Percentiles rank a stretch among this genome's conserved stretches.
Evolutionary conservation across 345 rosid species (phyloP).

Genomic region (Corchorus olitorius): DNA sequence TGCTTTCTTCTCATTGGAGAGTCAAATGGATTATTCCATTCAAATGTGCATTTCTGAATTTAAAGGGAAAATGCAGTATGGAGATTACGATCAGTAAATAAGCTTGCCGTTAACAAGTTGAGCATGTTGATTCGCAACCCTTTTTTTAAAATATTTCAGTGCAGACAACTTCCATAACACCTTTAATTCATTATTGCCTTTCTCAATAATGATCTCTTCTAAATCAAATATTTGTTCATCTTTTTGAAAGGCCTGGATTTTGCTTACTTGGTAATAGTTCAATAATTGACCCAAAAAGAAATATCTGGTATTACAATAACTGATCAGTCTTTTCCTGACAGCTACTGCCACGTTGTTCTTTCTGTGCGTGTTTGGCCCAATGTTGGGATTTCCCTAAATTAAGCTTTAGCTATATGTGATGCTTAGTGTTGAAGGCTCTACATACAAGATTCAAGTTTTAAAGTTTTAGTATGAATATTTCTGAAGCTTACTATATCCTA

Average conservation of each 20-base stretch:
- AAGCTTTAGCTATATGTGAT: neutral
- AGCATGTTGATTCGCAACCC: constrained; percentile 8
- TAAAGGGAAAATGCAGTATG: neutral
- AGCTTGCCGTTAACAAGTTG: neutral
- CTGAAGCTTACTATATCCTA: constrained; percentile 12
- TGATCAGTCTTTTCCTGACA: constrained; percentile 26
- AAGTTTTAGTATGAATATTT: neutral
- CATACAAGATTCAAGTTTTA: neutral
- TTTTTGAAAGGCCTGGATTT: constrained; percentile 16
- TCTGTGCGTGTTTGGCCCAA: constrained; percentile 37
- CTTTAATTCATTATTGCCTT: neutral
- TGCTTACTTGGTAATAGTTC: constrained; percentile 35
- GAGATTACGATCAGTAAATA: neutral
- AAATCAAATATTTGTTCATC: constrained; percentile 11
- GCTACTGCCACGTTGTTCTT: constrained; percentile 34
- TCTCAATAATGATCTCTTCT: neutral
- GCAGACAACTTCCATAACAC: constrained; percentile 6
- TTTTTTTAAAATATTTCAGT: constrained; percentile 14
- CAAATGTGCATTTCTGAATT: neutral
- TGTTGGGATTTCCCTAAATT: constrained; percentile 19
- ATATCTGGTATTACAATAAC: constrained; percentile 34
- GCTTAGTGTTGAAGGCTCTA: constrained; percentile 14
- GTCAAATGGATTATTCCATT: neutral
- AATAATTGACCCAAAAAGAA: constrained; percentile 41
- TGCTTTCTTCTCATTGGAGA: neutral